Evolutionary conservation across 768 basidiomycete genomes (phyloP).

Genomic region (Saitozyma sp.): DNA sequence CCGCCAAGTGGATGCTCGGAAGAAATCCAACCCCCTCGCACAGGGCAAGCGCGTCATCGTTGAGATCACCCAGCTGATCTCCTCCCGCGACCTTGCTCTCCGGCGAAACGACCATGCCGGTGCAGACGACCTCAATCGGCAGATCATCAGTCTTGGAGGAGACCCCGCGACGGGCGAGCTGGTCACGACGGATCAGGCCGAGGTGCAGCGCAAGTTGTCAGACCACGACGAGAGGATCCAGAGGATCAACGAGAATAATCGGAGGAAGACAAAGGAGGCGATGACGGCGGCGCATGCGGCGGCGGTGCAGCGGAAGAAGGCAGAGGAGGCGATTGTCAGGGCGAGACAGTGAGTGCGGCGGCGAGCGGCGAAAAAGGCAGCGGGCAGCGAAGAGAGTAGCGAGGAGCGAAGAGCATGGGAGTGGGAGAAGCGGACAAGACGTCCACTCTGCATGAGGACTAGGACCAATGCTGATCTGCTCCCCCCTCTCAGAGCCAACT

Average conservation of each 20-base stretch:
- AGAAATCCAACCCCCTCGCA: slow-evolving; percentile 24
- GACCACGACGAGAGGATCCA: slow-evolving; percentile 62
- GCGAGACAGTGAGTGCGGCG: slow-evolving; percentile 54
- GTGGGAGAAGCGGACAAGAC: not conserved
- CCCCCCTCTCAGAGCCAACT: slow-evolving; percentile 6
- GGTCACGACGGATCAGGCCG: slow-evolving; percentile 9
- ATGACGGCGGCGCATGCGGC: slow-evolving; percentile 44
- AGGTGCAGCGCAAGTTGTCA: slow-evolving; percentile 17
- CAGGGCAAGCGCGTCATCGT: slow-evolving; percentile 41
- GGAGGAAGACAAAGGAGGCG: slow-evolving; percentile 73
- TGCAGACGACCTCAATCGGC: slow-evolving; percentile 63
- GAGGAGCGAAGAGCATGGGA: not conserved
- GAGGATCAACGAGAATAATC: slow-evolving; percentile 85
- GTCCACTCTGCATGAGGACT: not conserved
- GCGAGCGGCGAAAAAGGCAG: not conserved
- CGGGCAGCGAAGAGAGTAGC: slow-evolving; percentile 4
- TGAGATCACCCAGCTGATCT: slow-evolving; percentile 57
- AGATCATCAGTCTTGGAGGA: slow-evolving; percentile 62
- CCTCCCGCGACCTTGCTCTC: slow-evolving; percentile 71
- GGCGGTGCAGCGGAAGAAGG: slow-evolving; percentile 64
- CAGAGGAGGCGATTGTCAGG: slow-evolving; percentile 72
- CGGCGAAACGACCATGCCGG: slow-evolving; percentile 71
- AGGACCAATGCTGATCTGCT: not conserved
- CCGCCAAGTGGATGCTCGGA: slow-evolving; percentile 66
- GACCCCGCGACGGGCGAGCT: slow-evolving; percentile 37